Evolutionary conservation across 768 basidiomycete species (phyloP), one percentile per base, ranked within the genome.

Genomic region (Lactifluus echinatus): DNA sequence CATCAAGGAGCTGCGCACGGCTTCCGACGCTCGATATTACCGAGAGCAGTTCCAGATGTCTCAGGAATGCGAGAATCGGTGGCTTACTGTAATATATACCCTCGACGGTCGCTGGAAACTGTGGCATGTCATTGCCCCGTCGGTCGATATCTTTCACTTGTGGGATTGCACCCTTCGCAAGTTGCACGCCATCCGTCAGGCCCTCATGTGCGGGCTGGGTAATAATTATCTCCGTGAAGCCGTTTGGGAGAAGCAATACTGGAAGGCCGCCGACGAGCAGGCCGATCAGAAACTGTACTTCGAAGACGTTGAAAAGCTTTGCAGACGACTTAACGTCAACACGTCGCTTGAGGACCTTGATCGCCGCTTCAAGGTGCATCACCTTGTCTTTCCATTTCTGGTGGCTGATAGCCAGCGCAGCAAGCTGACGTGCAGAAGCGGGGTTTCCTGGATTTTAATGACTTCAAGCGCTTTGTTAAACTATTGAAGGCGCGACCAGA

Each of bases 71-170:
- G 84, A 88, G 63, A 73, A 79, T 37, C 77, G 84, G 19, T 95
- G 91, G 89, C 78, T 95, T 62, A 89, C 92, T 0, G 82, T 89
- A 68, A 82, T 93, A 60, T 93, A 94, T 65, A 81, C 87, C 57
- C 73, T 85, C 48, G 82, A 84, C 43, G 86, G 83, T 12, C 75
- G 74, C 23, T 91, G 89, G 76, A 94, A 94, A 73, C 87, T 87
- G 0, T 77, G 93, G 24, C 92, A 96, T 66, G 76, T 94, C 59
- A 78, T 94, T 53, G 86, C 93, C 2, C 77, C 83, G 2, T 82
- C 83, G 0, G 69, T 71, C 28, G 79, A 84, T 49, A 78, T 85
- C 65, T 80, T 82, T 64, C 70, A 73, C n/a, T 73, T 80, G 63
- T 85, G 83, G 83, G 79, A 84, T 46, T 68, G 73, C 28, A 82